A percentile compares a stretch with the other conserved stretches of the same genome.
phyloP scores from a whole-genome alignment of 2,329 filamentous ascomycete species.

The Aspergillus arachidicola region DNA sequence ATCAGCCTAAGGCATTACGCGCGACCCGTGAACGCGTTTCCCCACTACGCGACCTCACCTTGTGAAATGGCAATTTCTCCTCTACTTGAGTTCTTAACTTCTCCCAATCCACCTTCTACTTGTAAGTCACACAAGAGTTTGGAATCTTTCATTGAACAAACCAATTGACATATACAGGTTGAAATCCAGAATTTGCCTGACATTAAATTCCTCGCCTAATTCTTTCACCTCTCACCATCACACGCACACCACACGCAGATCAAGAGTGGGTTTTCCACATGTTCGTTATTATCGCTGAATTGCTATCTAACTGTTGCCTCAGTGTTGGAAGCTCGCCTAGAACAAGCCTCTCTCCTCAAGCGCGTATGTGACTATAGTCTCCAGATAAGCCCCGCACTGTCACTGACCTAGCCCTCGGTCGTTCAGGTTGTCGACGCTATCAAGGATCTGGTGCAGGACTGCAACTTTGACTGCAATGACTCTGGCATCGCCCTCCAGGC shows the following conservation, averaged over 20 bases:
- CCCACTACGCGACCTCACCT: constrained; percentile 27
- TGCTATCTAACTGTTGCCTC: constrained; percentile 18
- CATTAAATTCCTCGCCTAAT: background rate
- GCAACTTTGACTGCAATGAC: constrained; percentile 99
- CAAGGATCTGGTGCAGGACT: constrained; percentile 98
- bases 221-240: constrained; percentile 18
- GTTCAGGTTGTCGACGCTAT: constrained; percentile 92
- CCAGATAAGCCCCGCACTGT: background rate
- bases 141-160: background rate
- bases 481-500: constrained; percentile 96
- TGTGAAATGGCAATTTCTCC: constrained; percentile 28
- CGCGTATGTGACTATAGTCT: constrained; percentile 63
- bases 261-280: constrained; percentile 33
- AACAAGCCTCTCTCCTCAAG: constrained; percentile 92
- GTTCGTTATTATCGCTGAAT: background rate
- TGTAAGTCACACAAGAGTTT: constrained; percentile 7
- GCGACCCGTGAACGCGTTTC: constrained; percentile 30
- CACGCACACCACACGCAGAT: constrained; percentile 18
- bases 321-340: constrained; percentile 97
- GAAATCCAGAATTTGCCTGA: background rate
- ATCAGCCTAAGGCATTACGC: constrained; percentile 34
- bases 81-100: background rate
- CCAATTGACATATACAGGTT: background rate
- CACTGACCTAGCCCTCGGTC: constrained; percentile 14
- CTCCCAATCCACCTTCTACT: constrained; percentile 6